phyloP scores from a whole-genome alignment of 2,329 filamentous ascomycete genomes.

The Talaromyces sp. region DNA sequence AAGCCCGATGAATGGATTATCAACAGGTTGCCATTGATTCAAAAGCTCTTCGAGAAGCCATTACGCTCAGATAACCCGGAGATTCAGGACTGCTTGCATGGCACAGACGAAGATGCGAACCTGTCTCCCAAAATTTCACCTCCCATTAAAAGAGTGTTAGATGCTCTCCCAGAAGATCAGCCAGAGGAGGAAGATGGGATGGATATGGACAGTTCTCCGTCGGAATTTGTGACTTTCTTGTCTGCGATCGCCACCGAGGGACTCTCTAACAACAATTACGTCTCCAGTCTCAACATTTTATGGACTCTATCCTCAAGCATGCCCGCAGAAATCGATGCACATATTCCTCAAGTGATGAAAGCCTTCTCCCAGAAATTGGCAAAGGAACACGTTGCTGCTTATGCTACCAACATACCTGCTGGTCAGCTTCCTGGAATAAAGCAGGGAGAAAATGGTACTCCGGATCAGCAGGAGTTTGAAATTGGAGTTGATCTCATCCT shows the following conservation, averaged over 20 bases:
- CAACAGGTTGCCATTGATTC: slow-evolving; percentile 69
- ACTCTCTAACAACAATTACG: slow-evolving; percentile 74
- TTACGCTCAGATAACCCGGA: slow-evolving; percentile 85
- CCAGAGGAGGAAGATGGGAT: slow-evolving; percentile 80
- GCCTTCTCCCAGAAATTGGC: slow-evolving; percentile 87
- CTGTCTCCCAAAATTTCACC: slow-evolving; percentile 69
- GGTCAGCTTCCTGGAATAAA: slow-evolving; percentile 33
- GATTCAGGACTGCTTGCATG: slow-evolving; percentile 87
- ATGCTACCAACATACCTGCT: slow-evolving; percentile 50
- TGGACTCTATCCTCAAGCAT: slow-evolving; percentile 87
- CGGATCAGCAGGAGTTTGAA: slow-evolving; percentile 74
- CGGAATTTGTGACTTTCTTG: slow-evolving; percentile 81
- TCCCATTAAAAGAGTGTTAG: slow-evolving; percentile 75
- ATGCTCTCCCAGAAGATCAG: slow-evolving; percentile 77
- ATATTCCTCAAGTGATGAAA: slow-evolving; percentile 87
- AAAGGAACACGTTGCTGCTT: slow-evolving; percentile 81
- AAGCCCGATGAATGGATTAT: slow-evolving; percentile 90
- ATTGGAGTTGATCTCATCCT: slow-evolving; percentile 89
- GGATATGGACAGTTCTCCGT: slow-evolving; percentile 70
- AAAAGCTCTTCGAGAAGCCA: slow-evolving; percentile 86
- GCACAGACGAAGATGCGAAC: slow-evolving; percentile 65
- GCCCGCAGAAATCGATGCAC: slow-evolving; percentile 81
- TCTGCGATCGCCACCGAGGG: slow-evolving; percentile 85
- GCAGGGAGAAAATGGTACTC: slow-evolving; percentile 35
- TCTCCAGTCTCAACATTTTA: slow-evolving; percentile 85